Base-by-base conservation (phyloP, 345 rosid species). In the Melastoma malabathricum region DNA sequence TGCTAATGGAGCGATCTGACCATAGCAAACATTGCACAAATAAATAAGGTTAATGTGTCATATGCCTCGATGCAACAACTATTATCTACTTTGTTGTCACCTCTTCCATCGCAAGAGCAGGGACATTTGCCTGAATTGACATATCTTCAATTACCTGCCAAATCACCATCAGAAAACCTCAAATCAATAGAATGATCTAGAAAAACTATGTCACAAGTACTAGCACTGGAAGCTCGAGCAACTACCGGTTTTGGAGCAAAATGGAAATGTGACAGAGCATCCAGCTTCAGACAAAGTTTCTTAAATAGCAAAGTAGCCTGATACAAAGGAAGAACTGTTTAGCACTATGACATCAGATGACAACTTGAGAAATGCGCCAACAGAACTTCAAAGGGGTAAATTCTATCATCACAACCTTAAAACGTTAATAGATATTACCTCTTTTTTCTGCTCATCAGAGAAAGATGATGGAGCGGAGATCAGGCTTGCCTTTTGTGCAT, bases 101-200 rank as follows among this genome's bases (percentile, higher is more conserved):
- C 97, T 92, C 98, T 75, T 92, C 97, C 94, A 92, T 84, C 51
- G 90, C 97, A 67, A 88, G 81, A 62, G 98, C 97, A 50, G 98
- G 95, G 60, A 84, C 84, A 64, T 92, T 92, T 23, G 75, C 62
- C 69, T 81, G 97, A 25, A 92, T 71, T 52, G 85, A 67, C 95
- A 92, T 82, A 57, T 92, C 97, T 63, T 92, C 97, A 50, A 87
- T 76, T 34, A 87, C 84, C 98, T 84, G 65, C 18, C 48, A 61
- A 62, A 53, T 55, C 51, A 64, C 57, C 19, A 44, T 18, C 62
- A 45, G 47, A 41, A 3, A 50, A 23, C 15, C 15, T 14, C 23
- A 39, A 54, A 44, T 20, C n/a, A 14, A 5, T 13, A 17, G 18
- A 48, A 18, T 10, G 22, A 31, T 27, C 47, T 9, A 13, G 18